Conservation (phyloP, 345 rosid genomes). For the Fremontodendron californicum region DNA sequence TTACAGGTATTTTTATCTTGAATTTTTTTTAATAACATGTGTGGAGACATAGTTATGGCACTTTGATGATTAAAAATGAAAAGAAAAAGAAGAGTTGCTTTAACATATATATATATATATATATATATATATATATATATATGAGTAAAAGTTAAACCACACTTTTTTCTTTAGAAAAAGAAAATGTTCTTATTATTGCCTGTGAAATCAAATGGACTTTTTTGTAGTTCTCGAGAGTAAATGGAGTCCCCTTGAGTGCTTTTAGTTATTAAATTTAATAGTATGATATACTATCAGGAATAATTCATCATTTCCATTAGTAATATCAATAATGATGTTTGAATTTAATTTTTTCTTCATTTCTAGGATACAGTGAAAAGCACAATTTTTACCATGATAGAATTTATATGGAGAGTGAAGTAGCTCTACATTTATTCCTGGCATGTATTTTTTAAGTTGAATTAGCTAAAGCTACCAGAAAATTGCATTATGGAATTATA, state of each 20-base stretch:
- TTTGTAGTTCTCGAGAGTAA: background rate
- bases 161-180: background rate
- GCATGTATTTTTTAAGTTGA: background rate
- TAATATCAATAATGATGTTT: background rate
- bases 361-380: background rate
- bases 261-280: background rate
- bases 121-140: too few relatives aligned
- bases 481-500: background rate
- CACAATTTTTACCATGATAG: background rate
- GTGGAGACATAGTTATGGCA: background rate
- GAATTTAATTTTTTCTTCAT: background rate
- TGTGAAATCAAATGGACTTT: background rate
- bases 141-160: background rate
- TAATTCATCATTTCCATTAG: background rate
- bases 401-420: background rate
- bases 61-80: background rate
- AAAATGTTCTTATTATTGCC: background rate
- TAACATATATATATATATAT: background rate
- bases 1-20: conserved; percentile 55
- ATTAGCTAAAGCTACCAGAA: background rate
- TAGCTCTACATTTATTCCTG: background rate
- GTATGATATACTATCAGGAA: background rate
- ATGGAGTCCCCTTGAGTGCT: background rate
- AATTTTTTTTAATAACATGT: background rate
- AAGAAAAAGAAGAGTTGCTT: background rate